phyloP scores from a whole-genome alignment of 306 rosid genomes.

The Quercus glauca region DNA sequence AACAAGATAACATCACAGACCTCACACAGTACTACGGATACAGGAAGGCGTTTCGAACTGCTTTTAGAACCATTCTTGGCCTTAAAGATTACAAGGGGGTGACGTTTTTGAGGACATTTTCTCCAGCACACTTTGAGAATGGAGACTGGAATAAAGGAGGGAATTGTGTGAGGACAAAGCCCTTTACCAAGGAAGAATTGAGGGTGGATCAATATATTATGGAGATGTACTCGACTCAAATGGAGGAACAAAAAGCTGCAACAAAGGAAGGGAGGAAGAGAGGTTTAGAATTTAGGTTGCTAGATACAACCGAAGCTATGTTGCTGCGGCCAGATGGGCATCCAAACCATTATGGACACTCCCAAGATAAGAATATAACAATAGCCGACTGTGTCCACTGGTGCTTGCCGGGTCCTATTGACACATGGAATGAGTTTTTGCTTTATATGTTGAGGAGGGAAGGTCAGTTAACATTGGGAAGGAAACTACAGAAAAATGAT shows the following conservation, averaged over 20 bases:
- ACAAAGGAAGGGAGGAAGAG: constrained; percentile 35
- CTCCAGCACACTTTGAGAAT: constrained; percentile 85
- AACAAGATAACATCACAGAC: constrained; percentile 33
- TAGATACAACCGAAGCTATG: constrained; percentile 74
- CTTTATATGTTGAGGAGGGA: constrained; percentile 46
- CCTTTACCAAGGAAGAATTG: constrained; percentile 48
- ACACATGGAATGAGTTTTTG: constrained; percentile 87
- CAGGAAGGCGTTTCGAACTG: constrained; percentile 63
- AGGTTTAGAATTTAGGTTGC: constrained; percentile 50
- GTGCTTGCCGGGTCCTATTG: constrained; percentile 89
- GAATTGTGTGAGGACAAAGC: constrained; percentile 63
- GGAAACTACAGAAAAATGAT: not conserved
- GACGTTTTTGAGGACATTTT: constrained; percentile 79
- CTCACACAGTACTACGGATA: constrained; percentile 43
- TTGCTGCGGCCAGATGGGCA: constrained; percentile 88
- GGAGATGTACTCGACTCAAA: constrained; percentile 48
- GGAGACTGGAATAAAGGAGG: constrained; percentile 93
- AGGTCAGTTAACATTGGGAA: constrained; percentile 11
- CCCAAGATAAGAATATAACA: constrained; percentile 40
- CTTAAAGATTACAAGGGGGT: constrained; percentile 56
- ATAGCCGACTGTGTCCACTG: constrained; percentile 81
- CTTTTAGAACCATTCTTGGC: constrained; percentile 38
- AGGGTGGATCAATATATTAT: constrained; percentile 27
- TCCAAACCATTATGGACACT: constrained; percentile 60
- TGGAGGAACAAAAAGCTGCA: constrained; percentile 58